Percentiles rank a stretch among this genome's conserved stretches.
These are phyloP conservation scores for Closterium sp. DNA, from an alignment of 139 green algal genomes.

Conservation along the genomic window DNA sequence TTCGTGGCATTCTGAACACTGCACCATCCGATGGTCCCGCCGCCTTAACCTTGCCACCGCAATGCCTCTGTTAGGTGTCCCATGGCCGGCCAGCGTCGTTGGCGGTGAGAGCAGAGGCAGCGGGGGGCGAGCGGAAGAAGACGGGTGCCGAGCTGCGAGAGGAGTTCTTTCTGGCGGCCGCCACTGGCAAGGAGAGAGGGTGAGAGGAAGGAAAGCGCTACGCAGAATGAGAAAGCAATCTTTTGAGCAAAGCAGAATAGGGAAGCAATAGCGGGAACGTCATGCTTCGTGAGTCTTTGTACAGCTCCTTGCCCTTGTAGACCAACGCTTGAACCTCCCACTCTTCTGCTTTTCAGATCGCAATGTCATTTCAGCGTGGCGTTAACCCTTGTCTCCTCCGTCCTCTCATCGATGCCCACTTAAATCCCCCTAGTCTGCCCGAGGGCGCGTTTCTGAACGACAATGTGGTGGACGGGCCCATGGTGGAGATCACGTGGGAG, in stretches of 20 bases:
- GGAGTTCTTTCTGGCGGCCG: constrained; percentile 47
- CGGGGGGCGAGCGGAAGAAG: constrained; percentile 27
- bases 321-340: background rate
- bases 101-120: constrained; percentile 1
- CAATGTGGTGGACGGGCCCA: constrained; percentile 30
- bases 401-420: background rate
- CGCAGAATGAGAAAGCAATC: background rate
- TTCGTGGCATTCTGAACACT: background rate
- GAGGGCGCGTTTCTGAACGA: constrained; percentile 48
- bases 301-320: background rate
- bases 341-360: background rate
- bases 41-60: background rate
- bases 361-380: background rate
- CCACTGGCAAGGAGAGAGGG: constrained; percentile 45
- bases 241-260: background rate
- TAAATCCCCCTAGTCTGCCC: constrained; percentile 21
- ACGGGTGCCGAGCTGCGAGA: constrained; percentile 40
- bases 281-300: background rate
- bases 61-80: background rate
- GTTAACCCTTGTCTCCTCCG: background rate
- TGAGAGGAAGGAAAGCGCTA: background rate
- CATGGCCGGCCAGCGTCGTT: background rate
- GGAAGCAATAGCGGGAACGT: background rate
- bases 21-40: background rate
- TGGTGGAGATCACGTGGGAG: constrained; percentile 49